Percentiles rank a stretch among this genome's conserved stretches.
phyloP scores from a whole-genome alignment of 495 filamentous ascomycete species.

The Cudoniella acicularis region DNA sequence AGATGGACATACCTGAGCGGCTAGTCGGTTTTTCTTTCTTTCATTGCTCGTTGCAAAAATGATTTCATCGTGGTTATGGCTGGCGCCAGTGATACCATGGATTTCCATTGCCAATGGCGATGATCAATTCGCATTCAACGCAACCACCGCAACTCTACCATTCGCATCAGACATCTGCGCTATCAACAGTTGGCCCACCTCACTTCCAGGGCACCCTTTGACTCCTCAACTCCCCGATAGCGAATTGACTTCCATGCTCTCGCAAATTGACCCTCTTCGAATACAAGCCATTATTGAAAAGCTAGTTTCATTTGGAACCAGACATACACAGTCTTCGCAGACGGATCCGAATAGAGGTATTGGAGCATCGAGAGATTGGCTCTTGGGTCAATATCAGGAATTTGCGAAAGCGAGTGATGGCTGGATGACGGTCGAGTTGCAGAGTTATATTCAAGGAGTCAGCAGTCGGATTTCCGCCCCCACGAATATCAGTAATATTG shows the following conservation, averaged over 20 bases:
- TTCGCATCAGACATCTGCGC: constrained; percentile 13
- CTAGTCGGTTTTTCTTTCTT: background rate
- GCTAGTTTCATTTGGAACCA: constrained; percentile 47
- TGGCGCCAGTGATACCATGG: background rate
- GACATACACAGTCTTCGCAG: constrained; percentile 47
- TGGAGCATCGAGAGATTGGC: constrained; percentile 52
- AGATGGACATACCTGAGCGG: too few relatives aligned
- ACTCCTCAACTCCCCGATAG: constrained; percentile 41
- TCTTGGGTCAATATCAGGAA: constrained; percentile 37
- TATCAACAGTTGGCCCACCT: constrained; percentile 10
- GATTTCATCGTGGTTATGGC: background rate
- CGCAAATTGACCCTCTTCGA: constrained; percentile 34
- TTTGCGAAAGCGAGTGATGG: constrained; percentile 37
- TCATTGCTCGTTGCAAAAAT: background rate
- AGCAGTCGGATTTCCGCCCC: constrained; percentile 41
- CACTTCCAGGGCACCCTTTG: constrained; percentile 28
- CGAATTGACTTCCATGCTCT: constrained; percentile 39
- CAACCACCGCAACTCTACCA: constrained; percentile 4
- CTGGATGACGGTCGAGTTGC: constrained; percentile 38
- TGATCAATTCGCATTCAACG: background rate
- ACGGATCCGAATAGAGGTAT: constrained; percentile 44
- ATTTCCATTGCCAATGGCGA: background rate
- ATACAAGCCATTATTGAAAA: constrained; percentile 44
- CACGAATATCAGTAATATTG: constrained; percentile 45
- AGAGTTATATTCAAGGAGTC: constrained; percentile 41